These are phyloP conservation scores for Dryas octopetala DNA, from an alignment of 306 rosid genomes.

Conservation along the genomic window DNA sequence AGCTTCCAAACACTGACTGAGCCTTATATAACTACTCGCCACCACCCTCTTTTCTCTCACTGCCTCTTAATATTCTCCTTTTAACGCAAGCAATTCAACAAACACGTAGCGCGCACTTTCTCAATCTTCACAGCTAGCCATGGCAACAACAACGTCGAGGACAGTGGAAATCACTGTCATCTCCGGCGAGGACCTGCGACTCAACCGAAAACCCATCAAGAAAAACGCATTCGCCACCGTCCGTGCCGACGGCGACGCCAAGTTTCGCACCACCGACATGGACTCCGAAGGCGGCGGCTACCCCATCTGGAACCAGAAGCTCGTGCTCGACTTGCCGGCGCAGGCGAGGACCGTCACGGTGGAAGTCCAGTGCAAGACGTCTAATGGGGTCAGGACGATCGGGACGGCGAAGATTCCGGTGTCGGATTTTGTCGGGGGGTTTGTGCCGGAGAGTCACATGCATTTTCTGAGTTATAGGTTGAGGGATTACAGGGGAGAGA, in stretches of 20 bases:
- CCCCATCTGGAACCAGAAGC: constrained; percentile 60
- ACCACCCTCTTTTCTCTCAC: not conserved
- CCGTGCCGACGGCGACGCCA: constrained; percentile 16
- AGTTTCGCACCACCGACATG: constrained; percentile 16
- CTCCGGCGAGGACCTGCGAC: constrained; percentile 51
- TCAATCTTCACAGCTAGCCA: not conserved
- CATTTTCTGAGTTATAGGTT: constrained; percentile 74
- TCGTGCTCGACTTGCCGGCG: constrained; percentile 46
- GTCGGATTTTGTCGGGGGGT: constrained; percentile 51
- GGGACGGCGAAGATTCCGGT: constrained; percentile 51
- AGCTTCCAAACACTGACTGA: not conserved
- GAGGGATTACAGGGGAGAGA: constrained; percentile 53
- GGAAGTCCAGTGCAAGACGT: constrained; percentile 49
- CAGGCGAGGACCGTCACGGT: constrained; percentile 35
- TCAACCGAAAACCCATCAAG: constrained; percentile 32
- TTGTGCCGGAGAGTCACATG: constrained; percentile 45
- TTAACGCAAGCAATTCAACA: not conserved
- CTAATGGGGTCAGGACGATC: constrained; percentile 28
- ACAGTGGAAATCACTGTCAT: constrained; percentile 53
- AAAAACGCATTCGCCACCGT: constrained; percentile 50
- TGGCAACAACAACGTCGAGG: constrained; percentile 21
- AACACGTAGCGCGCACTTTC: not conserved
- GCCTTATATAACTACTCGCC: not conserved
- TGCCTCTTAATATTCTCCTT: not conserved
- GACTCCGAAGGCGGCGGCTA: constrained; percentile 47